Evolutionary conservation across 495 filamentous ascomycete species (phyloP).

Genomic region (Tuber calosporum): DNA sequence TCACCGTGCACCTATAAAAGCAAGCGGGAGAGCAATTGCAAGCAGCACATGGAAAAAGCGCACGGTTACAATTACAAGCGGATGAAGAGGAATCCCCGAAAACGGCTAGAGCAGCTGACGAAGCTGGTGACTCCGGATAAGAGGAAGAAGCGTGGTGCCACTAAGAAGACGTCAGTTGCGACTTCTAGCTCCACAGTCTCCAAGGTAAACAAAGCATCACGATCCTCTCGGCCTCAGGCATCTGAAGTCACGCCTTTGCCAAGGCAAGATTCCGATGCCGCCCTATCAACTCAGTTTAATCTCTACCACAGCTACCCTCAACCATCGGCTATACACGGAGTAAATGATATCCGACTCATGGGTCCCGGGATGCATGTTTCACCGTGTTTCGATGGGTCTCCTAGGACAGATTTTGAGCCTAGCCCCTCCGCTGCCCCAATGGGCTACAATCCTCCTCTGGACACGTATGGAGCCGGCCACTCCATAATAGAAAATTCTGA

Average conservation of each 20-base stretch:
- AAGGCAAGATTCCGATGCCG: not conserved
- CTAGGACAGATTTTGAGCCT: slow-evolving; percentile 14
- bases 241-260: not conserved
- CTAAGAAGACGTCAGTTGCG: not conserved
- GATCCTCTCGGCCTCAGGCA: not conserved
- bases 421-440: slow-evolving; percentile 4
- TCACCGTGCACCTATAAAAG: slow-evolving; percentile 84
- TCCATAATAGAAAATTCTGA: slow-evolving; percentile 1
- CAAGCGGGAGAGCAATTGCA: slow-evolving; percentile 95
- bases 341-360: slow-evolving; percentile 6
- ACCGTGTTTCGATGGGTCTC: slow-evolving; percentile 4
- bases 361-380: slow-evolving; percentile 10
- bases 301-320: slow-evolving; percentile 8
- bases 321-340: not conserved
- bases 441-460: slow-evolving; percentile 2
- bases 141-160: slow-evolving; percentile 15
- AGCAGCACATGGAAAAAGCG: slow-evolving; percentile 99
- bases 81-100: slow-evolving; percentile 79
- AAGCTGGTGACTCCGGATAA: slow-evolving; percentile 29
- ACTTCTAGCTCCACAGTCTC: not conserved
- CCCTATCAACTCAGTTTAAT: not conserved
- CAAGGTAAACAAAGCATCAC: not conserved
- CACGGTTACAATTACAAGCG: slow-evolving; percentile 85
- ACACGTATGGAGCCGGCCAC: not conserved
- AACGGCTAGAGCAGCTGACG: slow-evolving; percentile 46